Conservation (phyloP, 352 stramenopile genomes). For the Pythium vanterpoolii region DNA sequence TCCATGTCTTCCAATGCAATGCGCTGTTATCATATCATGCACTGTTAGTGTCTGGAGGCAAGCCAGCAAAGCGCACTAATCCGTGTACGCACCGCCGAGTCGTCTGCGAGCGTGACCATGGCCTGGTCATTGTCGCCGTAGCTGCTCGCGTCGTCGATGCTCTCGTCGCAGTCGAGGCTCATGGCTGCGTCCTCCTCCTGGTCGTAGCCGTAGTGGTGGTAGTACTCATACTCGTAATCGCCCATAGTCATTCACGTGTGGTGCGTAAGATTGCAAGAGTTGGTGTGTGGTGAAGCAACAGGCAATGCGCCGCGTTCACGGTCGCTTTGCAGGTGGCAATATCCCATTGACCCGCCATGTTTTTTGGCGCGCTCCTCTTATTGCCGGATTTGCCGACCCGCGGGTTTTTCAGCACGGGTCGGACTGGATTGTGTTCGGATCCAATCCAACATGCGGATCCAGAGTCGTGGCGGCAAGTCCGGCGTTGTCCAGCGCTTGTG, state of each 20-base stretch:
- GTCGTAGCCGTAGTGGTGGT: conserved; percentile 34
- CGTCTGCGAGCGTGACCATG: conserved; percentile 25
- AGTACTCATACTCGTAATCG: conserved; percentile 47
- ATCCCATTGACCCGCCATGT: conserved; percentile 18
- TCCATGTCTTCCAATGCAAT: conserved; percentile 76
- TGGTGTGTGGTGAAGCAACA: conserved; percentile 1
- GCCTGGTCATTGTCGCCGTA: conserved; percentile 34
- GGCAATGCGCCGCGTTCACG: not conserved
- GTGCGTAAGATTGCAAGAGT: not conserved
- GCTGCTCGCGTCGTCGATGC: conserved; percentile 62
- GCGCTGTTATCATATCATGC: conserved; percentile 27
- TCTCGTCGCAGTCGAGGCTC: conserved; percentile 76
- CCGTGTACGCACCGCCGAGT: conserved; percentile 30
- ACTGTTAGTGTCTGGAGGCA: not conserved
- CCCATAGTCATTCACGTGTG: conserved; percentile 7
- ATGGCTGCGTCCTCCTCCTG: conserved; percentile 19
- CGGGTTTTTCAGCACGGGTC: conserved; percentile 17
- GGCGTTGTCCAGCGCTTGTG: conserved; percentile 7
- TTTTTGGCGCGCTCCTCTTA: conserved; percentile 27
- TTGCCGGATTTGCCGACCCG: conserved; percentile 17
- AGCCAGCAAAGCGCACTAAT: too few relatives aligned
- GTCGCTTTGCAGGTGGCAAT: not conserved
- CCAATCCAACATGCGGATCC: conserved; percentile 1
- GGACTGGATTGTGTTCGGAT: conserved; percentile 9
- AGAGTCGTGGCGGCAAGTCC: conserved; percentile 3